Evolutionary conservation across 2,329 filamentous ascomycete genomes (phyloP).

Genomic region (Bipolaris bicolor): DNA sequence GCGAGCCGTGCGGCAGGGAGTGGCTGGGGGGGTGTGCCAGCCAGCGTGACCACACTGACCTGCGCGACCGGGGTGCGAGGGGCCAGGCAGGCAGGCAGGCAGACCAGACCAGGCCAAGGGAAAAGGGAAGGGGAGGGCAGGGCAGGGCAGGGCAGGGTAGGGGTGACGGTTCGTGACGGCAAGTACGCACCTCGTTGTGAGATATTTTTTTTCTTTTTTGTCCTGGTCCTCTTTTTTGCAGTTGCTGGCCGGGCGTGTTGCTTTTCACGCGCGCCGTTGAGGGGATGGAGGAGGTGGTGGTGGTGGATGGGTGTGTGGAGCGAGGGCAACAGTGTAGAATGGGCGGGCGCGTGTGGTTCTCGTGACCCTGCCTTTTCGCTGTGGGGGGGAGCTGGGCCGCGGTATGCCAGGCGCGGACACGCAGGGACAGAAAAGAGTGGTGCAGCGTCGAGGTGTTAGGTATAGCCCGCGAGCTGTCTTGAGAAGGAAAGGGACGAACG

Average conservation of each 20-base stretch:
- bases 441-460: constrained; percentile 31
- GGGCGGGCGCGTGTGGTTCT: constrained; percentile 3
- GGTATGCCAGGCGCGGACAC: constrained; percentile 23
- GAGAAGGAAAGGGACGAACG: constrained; percentile 50
- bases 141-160: not conserved
- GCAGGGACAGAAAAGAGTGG: constrained; percentile 31
- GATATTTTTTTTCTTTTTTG: not conserved
- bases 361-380: constrained; percentile 12
- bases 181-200: constrained; percentile 30
- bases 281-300: not conserved
- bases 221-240: not conserved
- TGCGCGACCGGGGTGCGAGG: constrained; percentile 4
- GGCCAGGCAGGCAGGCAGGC: not conserved
- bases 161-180: not conserved
- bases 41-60: constrained; percentile 13
- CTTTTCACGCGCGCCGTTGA: constrained; percentile 26
- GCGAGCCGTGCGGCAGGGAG: constrained; percentile 23
- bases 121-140: not conserved
- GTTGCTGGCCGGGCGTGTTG: constrained; percentile 19
- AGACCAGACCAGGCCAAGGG: not conserved
- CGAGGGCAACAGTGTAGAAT: constrained; percentile 14
- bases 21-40: constrained; percentile 18
- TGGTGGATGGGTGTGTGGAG: constrained; percentile 15
- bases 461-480: constrained; percentile 43
- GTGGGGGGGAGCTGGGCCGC: constrained; percentile 29